Evolutionary conservation across 1,139 yeast genomes (phyloP).

Genomic region (Taiozyma sp.): DNA sequence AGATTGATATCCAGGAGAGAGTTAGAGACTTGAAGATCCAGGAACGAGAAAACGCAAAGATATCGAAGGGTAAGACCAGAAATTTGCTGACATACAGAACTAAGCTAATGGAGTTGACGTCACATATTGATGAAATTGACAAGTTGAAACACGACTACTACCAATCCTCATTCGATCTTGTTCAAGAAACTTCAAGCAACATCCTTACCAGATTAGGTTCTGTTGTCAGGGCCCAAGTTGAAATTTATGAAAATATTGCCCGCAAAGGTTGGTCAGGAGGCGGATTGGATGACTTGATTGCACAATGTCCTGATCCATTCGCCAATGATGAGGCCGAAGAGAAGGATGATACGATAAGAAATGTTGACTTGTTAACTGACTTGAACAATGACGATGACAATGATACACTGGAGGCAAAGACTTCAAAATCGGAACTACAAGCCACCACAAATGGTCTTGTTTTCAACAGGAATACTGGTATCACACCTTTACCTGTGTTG

Average conservation of each 20-base stretch:
- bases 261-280: constrained; percentile 87
- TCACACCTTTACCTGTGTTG: not conserved
- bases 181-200: constrained; percentile 52
- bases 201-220: constrained; percentile 57
- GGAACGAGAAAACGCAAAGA: constrained; percentile 52
- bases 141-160: constrained; percentile 71
- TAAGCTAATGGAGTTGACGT: constrained; percentile 62
- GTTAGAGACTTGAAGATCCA: constrained; percentile 46
- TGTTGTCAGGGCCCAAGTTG: constrained; percentile 73
- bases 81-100: constrained; percentile 61
- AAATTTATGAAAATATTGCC: constrained; percentile 76
- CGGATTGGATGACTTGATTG: constrained; percentile 64
- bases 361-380: constrained; percentile 6
- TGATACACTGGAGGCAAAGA: not conserved
- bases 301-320: constrained; percentile 52
- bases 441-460: not conserved
- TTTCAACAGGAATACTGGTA: not conserved
- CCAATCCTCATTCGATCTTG: constrained; percentile 50
- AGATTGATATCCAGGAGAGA: constrained; percentile 45
- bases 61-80: constrained; percentile 52
- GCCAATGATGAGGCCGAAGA: constrained; percentile 8
- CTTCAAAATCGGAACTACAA: not conserved
- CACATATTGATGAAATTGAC: constrained; percentile 76
- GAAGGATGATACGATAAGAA: constrained; percentile 1
- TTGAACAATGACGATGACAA: not conserved